A percentile compares a stretch with the other conserved stretches of the same genome.
phyloP scores from a whole-genome alignment of 352 stramenopile genomes.

The Stramenopiles sp. region DNA sequence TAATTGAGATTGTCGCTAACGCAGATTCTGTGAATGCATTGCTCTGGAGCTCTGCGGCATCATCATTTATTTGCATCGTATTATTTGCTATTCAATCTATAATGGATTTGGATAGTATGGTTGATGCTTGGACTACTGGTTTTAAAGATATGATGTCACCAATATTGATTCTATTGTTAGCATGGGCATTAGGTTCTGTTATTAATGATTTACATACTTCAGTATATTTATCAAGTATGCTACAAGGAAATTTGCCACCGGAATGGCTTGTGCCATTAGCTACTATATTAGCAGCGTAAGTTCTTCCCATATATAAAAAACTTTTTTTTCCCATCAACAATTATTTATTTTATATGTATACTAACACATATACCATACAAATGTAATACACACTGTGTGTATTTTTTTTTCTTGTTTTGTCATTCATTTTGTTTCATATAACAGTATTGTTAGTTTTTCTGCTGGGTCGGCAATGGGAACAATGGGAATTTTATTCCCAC shows the following conservation, averaged over 20 bases:
- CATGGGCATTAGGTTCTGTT: constrained; percentile 57
- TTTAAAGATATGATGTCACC: constrained; percentile 71
- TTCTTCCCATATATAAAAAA: too few species aligned
- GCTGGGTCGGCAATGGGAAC: constrained; percentile 62
- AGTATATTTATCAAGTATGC: constrained; percentile 22
- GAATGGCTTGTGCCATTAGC: constrained; percentile 51
- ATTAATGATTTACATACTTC: constrained; percentile 58
- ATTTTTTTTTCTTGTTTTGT: too few species aligned
- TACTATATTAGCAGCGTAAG: too few species aligned
- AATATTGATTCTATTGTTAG: constrained; percentile 58
- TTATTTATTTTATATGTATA: too few species aligned
- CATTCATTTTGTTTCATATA: too few species aligned
- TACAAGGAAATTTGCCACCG: constrained; percentile 42
- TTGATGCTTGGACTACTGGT: constrained; percentile 62
- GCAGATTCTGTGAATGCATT: constrained; percentile 47
- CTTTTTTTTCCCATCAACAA: too few species aligned
- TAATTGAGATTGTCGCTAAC: constrained; percentile 46
- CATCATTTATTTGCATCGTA: constrained; percentile 42
- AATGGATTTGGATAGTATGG: constrained; percentile 54
- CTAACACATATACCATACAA: too few species aligned
- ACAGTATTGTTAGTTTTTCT: constrained; percentile 65
- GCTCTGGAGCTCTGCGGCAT: constrained; percentile 44
- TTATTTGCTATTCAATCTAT: constrained; percentile 51
- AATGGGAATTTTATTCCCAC: constrained; percentile 76
- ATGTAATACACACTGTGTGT: too few species aligned